Base-by-base conservation (phyloP, 192 early-diverging fungal genomes). In the Funneliformis mosseae region DNA sequence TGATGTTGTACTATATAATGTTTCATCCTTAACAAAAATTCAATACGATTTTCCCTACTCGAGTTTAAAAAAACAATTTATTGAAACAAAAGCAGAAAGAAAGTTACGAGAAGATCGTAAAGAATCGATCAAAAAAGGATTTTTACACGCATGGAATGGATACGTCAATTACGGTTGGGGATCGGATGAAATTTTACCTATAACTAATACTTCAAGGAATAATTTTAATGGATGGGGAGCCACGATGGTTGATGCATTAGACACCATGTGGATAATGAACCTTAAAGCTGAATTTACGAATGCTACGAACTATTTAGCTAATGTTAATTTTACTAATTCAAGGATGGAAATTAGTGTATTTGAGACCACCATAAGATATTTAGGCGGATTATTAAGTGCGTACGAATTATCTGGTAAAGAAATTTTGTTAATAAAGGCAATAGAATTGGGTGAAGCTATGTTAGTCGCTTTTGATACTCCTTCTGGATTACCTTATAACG, bases 201-300 rank as follows among this genome's bases (percentile, higher is more conserved):
- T 89, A 21, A 67, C 64, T 11, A 85, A 85, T 61, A 38, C 64
- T 16, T 33, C 43, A 41, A 63, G n/a, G 14, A 83, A 89, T 46
- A 64, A 74, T 6, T 86, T 85, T 74, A 88, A 88, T 77, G 90
- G 90, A 6, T 91, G 89, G 90, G 90, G 88, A 18, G 90, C 90
- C 9, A 96, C 95, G 3, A 92, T 96, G 50, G 88, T 97, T 69
- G 97, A 98, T 82, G 84, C 93, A 2, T 85, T 98, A 38, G 97
- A 98, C 80, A 97, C 96, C 1, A 86, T 97, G 42, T 90, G 90
- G 50, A 91, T 98, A 63, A 94, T 97, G 95, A 94, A 87, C 28
- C 87, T 98, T 8, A 85, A 88, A 45, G 86, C 91, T 23, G 94
- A 97, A 62, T 98, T 96, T 84, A 81, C 90, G 28, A 83, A 90